Conservation (phyloP, 257 asterid species). For the Linderniella brevidens region DNA sequence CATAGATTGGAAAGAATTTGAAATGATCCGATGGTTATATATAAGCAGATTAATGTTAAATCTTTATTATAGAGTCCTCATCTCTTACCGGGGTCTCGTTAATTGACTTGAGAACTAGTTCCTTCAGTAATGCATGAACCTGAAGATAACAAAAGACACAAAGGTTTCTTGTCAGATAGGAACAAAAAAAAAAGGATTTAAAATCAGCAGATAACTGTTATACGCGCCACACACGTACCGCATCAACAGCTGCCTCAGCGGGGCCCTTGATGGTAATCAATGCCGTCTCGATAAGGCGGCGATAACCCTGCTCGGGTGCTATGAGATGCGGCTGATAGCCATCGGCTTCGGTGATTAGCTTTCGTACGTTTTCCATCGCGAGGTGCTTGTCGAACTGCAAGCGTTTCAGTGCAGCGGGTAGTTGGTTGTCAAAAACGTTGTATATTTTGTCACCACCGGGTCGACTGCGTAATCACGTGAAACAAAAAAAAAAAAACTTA, state of each 20-base stretch:
- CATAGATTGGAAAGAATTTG: too few species aligned
- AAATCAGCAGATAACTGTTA: slow-evolving; percentile 3
- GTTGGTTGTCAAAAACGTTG: slow-evolving; percentile 78
- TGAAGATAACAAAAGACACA: slow-evolving; percentile 10
- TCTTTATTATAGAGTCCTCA: too few species aligned
- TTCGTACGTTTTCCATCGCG: slow-evolving; percentile 96
- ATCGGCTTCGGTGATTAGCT: slow-evolving; percentile 92
- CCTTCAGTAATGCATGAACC: slow-evolving; percentile 89
- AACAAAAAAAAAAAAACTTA: slow-evolving; percentile 6
- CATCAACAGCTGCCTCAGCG: slow-evolving; percentile 92
- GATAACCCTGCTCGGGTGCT: slow-evolving; percentile 98
- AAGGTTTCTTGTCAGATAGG: background rate
- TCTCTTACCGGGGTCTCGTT: slow-evolving; percentile 64
- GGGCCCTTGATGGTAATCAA: slow-evolving; percentile 86
- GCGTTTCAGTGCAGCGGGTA: slow-evolving; percentile 95
- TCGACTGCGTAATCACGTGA: slow-evolving; percentile 46
- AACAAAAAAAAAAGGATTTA: background rate
- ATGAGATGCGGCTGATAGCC: slow-evolving; percentile 97
- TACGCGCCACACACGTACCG: slow-evolving; percentile 28
- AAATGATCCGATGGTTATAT: too few species aligned
- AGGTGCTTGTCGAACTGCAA: slow-evolving; percentile 95
- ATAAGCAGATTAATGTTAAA: too few species aligned
- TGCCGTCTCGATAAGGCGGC: slow-evolving; percentile 91
- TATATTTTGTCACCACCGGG: slow-evolving; percentile 97
- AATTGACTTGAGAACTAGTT: slow-evolving; percentile 74